A percentile compares a stretch with the other conserved stretches of the same genome.
Conservation (phyloP, 768 basidiomycete genomes). For the Tulasnella sp. region DNA sequence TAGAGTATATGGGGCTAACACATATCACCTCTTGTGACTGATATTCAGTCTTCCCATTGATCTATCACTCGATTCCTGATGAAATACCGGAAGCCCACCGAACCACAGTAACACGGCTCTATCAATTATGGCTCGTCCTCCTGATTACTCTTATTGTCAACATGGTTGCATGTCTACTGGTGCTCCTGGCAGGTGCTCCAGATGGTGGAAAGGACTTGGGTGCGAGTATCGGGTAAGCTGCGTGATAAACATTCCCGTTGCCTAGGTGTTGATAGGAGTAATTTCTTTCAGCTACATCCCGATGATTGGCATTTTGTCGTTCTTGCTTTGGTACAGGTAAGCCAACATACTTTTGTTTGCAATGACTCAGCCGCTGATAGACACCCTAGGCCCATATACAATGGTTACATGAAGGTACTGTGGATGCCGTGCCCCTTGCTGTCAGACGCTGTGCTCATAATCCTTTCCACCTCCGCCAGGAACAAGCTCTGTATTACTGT, state of each 20-base stretch:
- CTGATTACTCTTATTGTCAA: conserved; percentile 71
- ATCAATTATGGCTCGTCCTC: conserved; percentile 89
- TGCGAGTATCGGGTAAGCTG: conserved; percentile 65
- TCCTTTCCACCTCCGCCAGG: conserved; percentile 37
- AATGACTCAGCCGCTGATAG: background rate
- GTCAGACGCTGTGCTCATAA: no score
- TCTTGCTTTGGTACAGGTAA: conserved; percentile 91
- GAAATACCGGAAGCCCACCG: conserved; percentile 78
- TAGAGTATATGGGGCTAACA: background rate
- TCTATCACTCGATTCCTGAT: conserved; percentile 84
- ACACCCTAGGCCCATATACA: conserved; percentile 75
- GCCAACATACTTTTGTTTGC: no score
- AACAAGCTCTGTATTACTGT: conserved; percentile 92
- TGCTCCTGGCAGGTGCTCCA: conserved; percentile 61
- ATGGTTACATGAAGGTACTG: conserved; percentile 88
- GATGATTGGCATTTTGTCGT: conserved; percentile 64
- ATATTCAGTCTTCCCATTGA: conserved; percentile 70
- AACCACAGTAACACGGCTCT: conserved; percentile 70
- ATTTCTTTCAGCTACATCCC: conserved; percentile 51
- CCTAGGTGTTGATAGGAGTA: conserved; percentile 16
- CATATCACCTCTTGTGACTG: conserved; percentile 11
- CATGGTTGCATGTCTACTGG: conserved; percentile 76
- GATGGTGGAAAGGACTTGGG: conserved; percentile 73
- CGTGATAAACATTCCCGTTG: conserved; percentile 15
- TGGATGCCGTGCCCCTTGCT: background rate